These are phyloP conservation scores for Dispira simplex DNA, from an alignment of 192 early-diverging fungal genomes.

Conservation along the genomic window DNA sequence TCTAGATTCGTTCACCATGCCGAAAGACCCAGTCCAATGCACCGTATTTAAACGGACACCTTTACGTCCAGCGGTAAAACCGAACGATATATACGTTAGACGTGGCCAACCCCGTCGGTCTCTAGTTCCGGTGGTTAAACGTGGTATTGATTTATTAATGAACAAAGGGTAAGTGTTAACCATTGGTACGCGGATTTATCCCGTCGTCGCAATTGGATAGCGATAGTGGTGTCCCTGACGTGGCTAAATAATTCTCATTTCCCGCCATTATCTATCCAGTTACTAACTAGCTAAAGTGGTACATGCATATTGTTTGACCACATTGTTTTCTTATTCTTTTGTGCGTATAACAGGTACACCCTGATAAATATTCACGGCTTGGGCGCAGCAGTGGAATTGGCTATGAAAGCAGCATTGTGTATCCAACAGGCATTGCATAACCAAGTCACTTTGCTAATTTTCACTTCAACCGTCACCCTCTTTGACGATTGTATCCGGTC, in stretches of 20 bases:
- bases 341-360: neutral
- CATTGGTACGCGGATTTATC: neutral
- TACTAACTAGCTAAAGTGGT: neutral
- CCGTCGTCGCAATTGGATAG: neutral
- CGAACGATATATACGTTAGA: neutral
- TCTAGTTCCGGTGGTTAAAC: neutral
- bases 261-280: neutral
- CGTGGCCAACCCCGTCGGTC: neutral
- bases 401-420: neutral
- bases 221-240: neutral
- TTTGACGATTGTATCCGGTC: neutral
- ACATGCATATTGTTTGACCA: neutral
- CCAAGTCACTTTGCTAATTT: neutral
- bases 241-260: neutral
- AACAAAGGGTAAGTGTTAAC: neutral
- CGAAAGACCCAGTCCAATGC: no score
- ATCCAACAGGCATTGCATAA: neutral
- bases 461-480: neutral
- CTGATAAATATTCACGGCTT: neutral
- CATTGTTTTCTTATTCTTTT: neutral
- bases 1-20: no score
- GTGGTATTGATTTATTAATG: neutral
- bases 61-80: neutral
- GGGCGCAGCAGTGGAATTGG: neutral
- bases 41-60: neutral